phyloP scores from a whole-genome alignment of 345 rosid species.

The Raphanus raphanistrum region DNA sequence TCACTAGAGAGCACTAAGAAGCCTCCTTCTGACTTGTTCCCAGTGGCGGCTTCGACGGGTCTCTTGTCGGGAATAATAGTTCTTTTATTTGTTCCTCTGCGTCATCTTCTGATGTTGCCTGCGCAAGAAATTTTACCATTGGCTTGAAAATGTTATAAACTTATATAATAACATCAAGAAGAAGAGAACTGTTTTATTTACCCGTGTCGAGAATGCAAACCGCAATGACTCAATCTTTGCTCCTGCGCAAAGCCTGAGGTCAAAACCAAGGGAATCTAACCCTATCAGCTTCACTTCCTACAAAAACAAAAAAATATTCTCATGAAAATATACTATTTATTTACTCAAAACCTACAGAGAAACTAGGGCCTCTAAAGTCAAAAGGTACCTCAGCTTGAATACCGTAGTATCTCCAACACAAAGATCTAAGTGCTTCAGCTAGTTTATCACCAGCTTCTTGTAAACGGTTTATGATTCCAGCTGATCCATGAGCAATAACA shows the following conservation, averaged over 20 bases:
- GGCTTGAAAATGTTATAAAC: neutral
- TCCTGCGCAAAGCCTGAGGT: constrained; percentile 81
- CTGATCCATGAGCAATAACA: constrained; percentile 68
- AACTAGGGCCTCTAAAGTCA: constrained; percentile 3
- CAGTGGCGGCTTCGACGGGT: constrained; percentile 31
- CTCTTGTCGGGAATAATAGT: constrained; percentile 59
- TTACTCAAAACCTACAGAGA: neutral
- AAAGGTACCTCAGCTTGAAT: constrained; percentile 80
- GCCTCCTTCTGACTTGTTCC: constrained; percentile 51
- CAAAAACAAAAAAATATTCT: neutral
- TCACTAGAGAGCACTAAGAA: constrained; percentile 9
- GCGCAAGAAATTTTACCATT: constrained; percentile 37
- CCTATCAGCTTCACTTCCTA: constrained; percentile 71
- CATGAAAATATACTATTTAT: neutral
- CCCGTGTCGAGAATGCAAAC: constrained; percentile 68
- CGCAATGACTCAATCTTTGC: constrained; percentile 79
- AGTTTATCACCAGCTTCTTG: constrained; percentile 71
- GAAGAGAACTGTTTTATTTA: constrained; percentile 33
- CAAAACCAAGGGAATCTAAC: constrained; percentile 83
- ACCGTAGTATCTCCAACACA: constrained; percentile 81
- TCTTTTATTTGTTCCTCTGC: constrained; percentile 79
- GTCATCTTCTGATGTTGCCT: constrained; percentile 80
- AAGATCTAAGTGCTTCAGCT: constrained; percentile 63
- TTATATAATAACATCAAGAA: neutral
- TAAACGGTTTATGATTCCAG: constrained; percentile 62